phyloP scores from a whole-genome alignment of 2,329 filamentous ascomycete species.

The Passalora sequoiae region DNA sequence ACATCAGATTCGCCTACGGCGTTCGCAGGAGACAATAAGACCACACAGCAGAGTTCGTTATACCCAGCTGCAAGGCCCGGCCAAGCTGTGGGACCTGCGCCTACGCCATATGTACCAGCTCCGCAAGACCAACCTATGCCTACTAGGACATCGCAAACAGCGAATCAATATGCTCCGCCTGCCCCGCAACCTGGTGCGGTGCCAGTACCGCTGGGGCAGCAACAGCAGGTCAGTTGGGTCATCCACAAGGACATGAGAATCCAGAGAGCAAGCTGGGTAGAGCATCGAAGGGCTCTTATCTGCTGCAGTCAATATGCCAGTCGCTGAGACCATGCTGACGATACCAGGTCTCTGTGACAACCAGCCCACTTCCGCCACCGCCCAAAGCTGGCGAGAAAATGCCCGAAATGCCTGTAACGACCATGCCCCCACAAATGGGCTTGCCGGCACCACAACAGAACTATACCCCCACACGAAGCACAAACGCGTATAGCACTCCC shows the following conservation, averaged over 20 bases:
- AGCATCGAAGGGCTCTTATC: no score
- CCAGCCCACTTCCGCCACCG: slow-evolving; percentile 35
- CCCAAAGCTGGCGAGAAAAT: slow-evolving; percentile 37
- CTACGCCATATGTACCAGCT: slow-evolving; percentile 26
- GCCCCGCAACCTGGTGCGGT: slow-evolving; percentile 42
- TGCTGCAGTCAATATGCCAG: no score
- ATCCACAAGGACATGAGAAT: not conserved
- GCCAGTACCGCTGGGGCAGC: slow-evolving; percentile 30
- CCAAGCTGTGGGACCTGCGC: slow-evolving; percentile 28
- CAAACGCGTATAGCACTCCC: slow-evolving; percentile 21
- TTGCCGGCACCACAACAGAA: slow-evolving; percentile 37
- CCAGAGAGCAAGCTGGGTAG: no score
- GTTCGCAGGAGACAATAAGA: slow-evolving; percentile 13
- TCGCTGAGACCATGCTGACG: no score
- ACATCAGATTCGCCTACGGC: slow-evolving; percentile 30
- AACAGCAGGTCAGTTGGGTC: not conserved
- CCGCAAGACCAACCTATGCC: slow-evolving; percentile 24
- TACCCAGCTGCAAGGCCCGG: slow-evolving; percentile 32
- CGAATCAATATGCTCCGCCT: slow-evolving; percentile 34
- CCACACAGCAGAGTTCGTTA: slow-evolving; percentile 18
- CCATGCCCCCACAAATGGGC: slow-evolving; percentile 38
- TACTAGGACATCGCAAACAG: slow-evolving; percentile 19
- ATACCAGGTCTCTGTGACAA: slow-evolving; percentile 18
- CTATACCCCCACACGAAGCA: slow-evolving; percentile 38
- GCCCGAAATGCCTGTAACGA: slow-evolving; percentile 23